phyloP scores from a whole-genome alignment of 1,284 basidiomycete genomes.

The Cutaneotrichosporon spelunceum region DNA sequence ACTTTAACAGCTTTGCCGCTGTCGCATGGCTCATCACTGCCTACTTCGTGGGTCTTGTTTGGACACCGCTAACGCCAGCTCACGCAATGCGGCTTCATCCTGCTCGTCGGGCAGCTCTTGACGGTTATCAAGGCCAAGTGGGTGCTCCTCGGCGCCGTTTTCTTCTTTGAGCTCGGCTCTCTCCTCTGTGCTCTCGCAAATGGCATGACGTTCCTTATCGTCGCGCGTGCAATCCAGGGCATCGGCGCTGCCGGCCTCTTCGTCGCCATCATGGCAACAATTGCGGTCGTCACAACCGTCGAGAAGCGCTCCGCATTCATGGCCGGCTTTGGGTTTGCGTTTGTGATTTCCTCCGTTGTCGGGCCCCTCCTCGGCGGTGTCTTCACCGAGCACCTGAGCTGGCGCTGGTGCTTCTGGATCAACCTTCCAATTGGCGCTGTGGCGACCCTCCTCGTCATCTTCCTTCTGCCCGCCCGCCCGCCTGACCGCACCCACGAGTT shows the following conservation, averaged over 20 bases:
- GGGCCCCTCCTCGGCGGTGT: constrained; percentile 52
- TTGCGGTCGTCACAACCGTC: constrained; percentile 49
- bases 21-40: constrained; percentile 54
- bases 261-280: constrained; percentile 53
- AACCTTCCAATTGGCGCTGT: constrained; percentile 53
- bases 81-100: constrained; percentile 51
- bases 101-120: constrained; percentile 52
- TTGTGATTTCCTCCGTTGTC: constrained; percentile 49
- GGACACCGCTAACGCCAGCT: constrained; percentile 9
- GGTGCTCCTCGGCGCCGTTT: constrained; percentile 54
- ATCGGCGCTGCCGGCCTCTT: constrained; percentile 44
- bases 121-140: constrained; percentile 53
- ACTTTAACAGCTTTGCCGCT: constrained; percentile 51
- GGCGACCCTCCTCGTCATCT: constrained; percentile 47
- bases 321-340: constrained; percentile 44
- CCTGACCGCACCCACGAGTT: constrained; percentile 53
- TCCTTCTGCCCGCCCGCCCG: constrained; percentile 54
- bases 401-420: constrained; percentile 56
- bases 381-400: constrained; percentile 54
- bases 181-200: constrained; percentile 56
- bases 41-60: constrained; percentile 51
- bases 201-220: constrained; percentile 52
- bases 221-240: constrained; percentile 55
- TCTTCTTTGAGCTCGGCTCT: constrained; percentile 55
- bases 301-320: constrained; percentile 53